phyloP scores from a whole-genome alignment of 2,329 filamentous ascomycete species.

The Lachnellula suecica region DNA sequence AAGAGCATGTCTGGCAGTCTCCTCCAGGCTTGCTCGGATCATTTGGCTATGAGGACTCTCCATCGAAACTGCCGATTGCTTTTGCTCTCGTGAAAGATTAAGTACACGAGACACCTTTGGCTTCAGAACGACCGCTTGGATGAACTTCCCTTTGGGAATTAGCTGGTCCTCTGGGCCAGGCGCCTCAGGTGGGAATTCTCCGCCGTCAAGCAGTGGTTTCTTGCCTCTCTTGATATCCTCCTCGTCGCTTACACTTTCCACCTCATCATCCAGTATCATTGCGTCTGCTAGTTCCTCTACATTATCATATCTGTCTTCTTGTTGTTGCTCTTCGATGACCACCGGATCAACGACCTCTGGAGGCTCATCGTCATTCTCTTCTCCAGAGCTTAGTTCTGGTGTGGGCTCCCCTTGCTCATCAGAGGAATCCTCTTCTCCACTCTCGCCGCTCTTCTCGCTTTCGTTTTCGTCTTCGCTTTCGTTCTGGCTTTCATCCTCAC shows the following conservation, averaged over 20 bases:
- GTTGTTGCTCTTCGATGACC: not conserved
- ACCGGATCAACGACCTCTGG: not conserved
- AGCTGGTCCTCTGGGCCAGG: not conserved
- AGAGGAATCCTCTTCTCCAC: not conserved
- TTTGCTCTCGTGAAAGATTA: not conserved
- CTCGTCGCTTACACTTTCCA: not conserved
- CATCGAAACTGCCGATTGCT: not conserved
- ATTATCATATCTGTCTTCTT: not conserved
- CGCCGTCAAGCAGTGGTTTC: not conserved
- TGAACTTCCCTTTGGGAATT: not conserved
- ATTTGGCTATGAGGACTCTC: not conserved
- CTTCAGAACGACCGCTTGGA: not conserved
- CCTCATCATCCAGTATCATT: not conserved
- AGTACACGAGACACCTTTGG: not conserved
- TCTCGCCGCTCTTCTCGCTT: slow-evolving; percentile 2
- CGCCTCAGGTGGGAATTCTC: not conserved
- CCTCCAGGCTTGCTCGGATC: not conserved
- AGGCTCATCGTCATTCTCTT: not conserved
- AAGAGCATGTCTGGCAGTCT: not conserved
- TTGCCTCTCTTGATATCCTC: not conserved
- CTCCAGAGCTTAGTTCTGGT: not conserved
- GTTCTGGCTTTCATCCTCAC: not conserved
- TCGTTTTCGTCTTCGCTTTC: slow-evolving; percentile 14
- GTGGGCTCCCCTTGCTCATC: not conserved
- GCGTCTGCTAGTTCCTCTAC: not conserved